These are phyloP conservation scores for Fusarium vanettenii DNA, from an alignment of 2,329 filamentous ascomycete species.

Conservation along the genomic window DNA sequence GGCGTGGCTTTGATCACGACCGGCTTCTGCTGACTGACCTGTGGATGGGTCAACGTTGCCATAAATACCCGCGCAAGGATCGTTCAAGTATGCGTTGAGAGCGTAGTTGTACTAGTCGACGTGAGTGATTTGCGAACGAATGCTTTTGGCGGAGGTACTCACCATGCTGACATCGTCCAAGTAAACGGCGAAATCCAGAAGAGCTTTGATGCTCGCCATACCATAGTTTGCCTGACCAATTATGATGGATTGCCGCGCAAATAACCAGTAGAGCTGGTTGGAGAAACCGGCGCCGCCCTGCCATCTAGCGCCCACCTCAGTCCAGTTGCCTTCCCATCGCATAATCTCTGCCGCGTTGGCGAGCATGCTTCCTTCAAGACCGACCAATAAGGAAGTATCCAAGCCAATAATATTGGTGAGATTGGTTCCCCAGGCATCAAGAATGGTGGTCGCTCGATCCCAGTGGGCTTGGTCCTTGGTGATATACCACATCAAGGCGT, in stretches of 20 bases:
- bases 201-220: constrained; percentile 53
- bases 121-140: neutral
- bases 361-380: constrained; percentile 53
- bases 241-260: constrained; percentile 51
- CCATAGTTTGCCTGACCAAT: constrained; percentile 58
- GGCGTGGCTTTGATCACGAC: constrained; percentile 52
- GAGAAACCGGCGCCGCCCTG: constrained; percentile 52
- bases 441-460: constrained; percentile 48
- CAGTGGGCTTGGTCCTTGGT: constrained; percentile 51
- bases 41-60: constrained; percentile 46
- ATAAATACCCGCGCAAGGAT: constrained; percentile 50
- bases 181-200: constrained; percentile 54
- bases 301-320: constrained; percentile 48
- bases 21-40: constrained; percentile 51
- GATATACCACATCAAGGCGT: constrained; percentile 57
- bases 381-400: constrained; percentile 51
- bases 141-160: neutral
- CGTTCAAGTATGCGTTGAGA: constrained; percentile 49
- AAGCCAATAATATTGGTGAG: constrained; percentile 49
- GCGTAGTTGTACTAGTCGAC: constrained; percentile 51
- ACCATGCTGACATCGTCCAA: constrained; percentile 52
- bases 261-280: constrained; percentile 36
- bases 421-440: constrained; percentile 51
- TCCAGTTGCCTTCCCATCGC: constrained; percentile 56
- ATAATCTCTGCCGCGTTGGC: constrained; percentile 58